Evolutionary conservation across 1,139 yeast genomes (phyloP).

Genomic region (Zygosaccharomyces sapae): DNA sequence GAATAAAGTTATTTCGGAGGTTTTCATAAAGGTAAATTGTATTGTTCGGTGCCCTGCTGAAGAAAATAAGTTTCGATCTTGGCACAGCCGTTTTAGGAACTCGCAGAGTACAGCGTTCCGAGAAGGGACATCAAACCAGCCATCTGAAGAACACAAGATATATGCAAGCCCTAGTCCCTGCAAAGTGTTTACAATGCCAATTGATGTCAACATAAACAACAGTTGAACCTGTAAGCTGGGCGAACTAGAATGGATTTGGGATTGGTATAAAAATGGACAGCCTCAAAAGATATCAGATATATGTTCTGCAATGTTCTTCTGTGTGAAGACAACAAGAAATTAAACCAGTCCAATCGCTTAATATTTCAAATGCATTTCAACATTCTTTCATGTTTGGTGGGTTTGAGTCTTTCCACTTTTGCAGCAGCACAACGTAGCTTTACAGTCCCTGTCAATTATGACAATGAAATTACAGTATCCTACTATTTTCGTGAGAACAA

Average conservation of each 20-base stretch:
- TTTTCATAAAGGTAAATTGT: not conserved
- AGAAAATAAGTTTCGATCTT: not conserved
- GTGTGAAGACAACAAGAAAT: not conserved
- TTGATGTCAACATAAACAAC: not conserved
- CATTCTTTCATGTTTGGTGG: conserved; percentile 13
- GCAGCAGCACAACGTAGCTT: conserved; percentile 22
- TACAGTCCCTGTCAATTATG: conserved; percentile 23
- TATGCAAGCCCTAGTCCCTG: not conserved
- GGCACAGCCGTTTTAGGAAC: not conserved
- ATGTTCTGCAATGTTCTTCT: not conserved
- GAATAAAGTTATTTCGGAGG: not conserved
- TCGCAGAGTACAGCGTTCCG: not conserved
- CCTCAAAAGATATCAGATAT: not conserved
- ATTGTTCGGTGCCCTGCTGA: not conserved
- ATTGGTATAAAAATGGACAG: not conserved
- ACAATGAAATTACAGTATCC: conserved; percentile 20
- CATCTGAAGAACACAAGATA: not conserved
- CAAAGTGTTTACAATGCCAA: not conserved
- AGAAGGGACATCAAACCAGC: not conserved
- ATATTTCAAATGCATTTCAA: conserved; percentile 8
- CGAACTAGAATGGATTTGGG: not conserved
- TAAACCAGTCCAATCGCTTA: conserved; percentile 4
- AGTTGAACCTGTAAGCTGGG: not conserved
- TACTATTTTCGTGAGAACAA: conserved; percentile 23
- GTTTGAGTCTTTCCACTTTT: conserved; percentile 15